Base-by-base conservation (phyloP, 768 basidiomycete species). In the Xerocomellus amylosporus region DNA sequence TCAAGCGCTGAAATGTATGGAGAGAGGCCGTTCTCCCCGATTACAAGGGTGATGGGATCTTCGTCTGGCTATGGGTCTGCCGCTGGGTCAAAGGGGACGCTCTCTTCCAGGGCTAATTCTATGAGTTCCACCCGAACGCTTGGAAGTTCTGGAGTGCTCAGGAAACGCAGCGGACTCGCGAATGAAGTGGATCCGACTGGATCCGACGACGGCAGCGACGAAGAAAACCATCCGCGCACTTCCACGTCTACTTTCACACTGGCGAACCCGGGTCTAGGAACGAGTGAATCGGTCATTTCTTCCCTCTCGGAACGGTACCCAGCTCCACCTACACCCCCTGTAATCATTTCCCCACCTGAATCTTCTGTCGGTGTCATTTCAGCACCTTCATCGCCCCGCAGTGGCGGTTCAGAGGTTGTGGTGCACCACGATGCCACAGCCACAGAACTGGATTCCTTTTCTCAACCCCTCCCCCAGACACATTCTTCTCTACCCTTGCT, bases 261-360 rank as follows among this genome's bases (percentile, higher is more conserved):
- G 30, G 20, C 30, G 9, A 42, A 40, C 15, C 10, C 40, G 10
- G 41, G 46, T 40, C 19, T 24, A 2, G 44, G 39, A 36, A 30
- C 10, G 12, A 53, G 55, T 2, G 55, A 0, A 15, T 62, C 62
- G 1, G 8, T 56, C 30, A 36, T 70, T n/a, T 60, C 62, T 2
- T 70, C 69, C 17, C 62, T 70, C 8, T 70, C 69, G 8, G 66
- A 70, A 38, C 64, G 69, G 14, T 70, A 70, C 47, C 70, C 69
- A 14, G 64, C 61, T 8, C 61, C 70, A 13, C 59, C 58, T 5
- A 62, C 70, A 1, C 64, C 70, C 0, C 69, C 70, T 3, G 58
- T 71, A 1, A n/a, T 70, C 6, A 24, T 67, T 15, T 71, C 69
- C 19, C 62, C 66, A 0, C 59, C 69, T 19, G 30, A 42, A 4